Conservation (phyloP, 2,329 filamentous ascomycete species). For the Tricladium varicosporioides region DNA sequence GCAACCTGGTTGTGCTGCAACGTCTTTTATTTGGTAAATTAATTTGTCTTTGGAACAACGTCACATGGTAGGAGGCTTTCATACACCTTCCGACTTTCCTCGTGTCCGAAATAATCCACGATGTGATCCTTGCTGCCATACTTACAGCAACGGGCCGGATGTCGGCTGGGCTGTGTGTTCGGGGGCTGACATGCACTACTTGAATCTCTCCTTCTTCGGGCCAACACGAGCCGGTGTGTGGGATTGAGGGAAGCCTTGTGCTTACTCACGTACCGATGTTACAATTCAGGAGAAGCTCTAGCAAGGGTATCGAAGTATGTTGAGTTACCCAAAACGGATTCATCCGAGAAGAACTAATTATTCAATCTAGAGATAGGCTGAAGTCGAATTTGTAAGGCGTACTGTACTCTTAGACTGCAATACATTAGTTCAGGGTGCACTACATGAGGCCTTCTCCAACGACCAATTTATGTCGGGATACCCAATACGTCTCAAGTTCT, state of each 20-base stretch:
- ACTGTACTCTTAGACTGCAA: background rate
- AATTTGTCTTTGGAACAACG: background rate
- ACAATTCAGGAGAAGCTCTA: background rate
- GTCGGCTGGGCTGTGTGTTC: background rate
- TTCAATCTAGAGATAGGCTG: constrained; percentile 3
- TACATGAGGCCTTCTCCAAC: background rate
- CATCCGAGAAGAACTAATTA: background rate
- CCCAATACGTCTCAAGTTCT: constrained; percentile 1
- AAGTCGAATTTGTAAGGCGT: background rate
- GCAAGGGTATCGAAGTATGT: background rate
- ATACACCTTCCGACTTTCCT: background rate
- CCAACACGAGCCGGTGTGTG: constrained; percentile 1
- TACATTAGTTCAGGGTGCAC: constrained; percentile 4
- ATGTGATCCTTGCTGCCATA: background rate
- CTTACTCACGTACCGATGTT: too few relatives aligned
- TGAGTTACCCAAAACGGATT: constrained; percentile 1
- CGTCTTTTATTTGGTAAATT: background rate
- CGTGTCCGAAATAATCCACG: background rate
- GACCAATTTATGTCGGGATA: constrained; percentile 6
- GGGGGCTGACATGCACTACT: background rate
- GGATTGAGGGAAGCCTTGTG: background rate
- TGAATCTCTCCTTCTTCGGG: background rate
- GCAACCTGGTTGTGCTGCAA: background rate
- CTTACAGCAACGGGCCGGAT: background rate
- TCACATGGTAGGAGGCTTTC: background rate